Conservation (phyloP, 495 filamentous ascomycete genomes). For the Bryoglossum gracile region DNA sequence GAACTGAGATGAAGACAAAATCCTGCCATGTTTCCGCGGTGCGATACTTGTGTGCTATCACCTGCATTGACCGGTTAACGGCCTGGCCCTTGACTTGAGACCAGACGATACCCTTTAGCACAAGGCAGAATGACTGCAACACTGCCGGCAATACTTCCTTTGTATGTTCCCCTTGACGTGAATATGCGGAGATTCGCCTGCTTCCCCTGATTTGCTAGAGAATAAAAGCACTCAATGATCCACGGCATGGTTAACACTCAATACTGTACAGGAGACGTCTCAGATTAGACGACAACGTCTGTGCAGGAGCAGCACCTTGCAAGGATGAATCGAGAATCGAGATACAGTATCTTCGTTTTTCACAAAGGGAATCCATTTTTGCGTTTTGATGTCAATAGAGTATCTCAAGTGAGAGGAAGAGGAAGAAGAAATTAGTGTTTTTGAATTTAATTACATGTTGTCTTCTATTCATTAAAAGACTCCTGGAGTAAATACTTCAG, state of each 20-base stretch:
- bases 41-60: too few species aligned
- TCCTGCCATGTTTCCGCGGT: not conserved
- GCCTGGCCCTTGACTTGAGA: not conserved
- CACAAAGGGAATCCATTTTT: not conserved
- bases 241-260: not conserved
- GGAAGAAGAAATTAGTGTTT: too few species aligned
- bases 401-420: too few species aligned
- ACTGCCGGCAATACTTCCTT: not conserved
- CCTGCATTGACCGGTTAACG: not conserved
- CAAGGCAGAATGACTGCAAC: not conserved
- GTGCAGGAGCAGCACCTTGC: not conserved
- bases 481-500: not conserved
- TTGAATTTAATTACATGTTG: too few species aligned
- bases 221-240: not conserved
- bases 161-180: not conserved
- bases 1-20: not conserved
- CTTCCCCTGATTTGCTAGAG: not conserved
- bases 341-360: not conserved
- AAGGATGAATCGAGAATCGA: not conserved
- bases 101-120: not conserved
- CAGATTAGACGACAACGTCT: slow-evolving; percentile 3
- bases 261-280: not conserved
- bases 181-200: not conserved
- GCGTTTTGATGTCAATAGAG: too few species aligned
- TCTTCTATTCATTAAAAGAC: not conserved